A percentile compares a stretch with the other conserved stretches of the same genome.
These are phyloP conservation scores for Tolypocladium ovalisporum DNA, from an alignment of 2,329 filamentous ascomycete genomes.

Conservation along the genomic window DNA sequence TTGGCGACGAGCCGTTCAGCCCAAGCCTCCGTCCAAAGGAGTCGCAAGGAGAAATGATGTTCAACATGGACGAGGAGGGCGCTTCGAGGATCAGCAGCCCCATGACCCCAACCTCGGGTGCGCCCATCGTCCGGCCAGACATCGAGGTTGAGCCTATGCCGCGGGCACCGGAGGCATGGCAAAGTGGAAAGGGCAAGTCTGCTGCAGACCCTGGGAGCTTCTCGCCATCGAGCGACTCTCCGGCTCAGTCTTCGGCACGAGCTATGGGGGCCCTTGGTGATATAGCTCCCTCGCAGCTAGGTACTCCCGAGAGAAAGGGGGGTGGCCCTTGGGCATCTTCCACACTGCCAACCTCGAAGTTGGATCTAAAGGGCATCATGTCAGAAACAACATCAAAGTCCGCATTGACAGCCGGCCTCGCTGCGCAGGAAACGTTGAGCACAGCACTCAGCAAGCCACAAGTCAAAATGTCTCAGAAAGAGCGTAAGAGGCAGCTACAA, in stretches of 20 bases:
- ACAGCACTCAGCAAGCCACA: conserved; percentile 24
- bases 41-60: conserved; percentile 71
- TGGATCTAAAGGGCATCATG: conserved; percentile 72
- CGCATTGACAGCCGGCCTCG: conserved; percentile 42
- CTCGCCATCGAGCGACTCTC: background rate
- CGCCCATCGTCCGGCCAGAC: conserved; percentile 9
- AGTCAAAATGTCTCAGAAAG: conserved; percentile 76
- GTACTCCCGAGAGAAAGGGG: conserved; percentile 5
- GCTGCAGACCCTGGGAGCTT: background rate
- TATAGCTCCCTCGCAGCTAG: background rate
- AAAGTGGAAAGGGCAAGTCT: conserved; percentile 5
- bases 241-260: background rate
- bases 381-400: conserved; percentile 41
- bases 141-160: conserved; percentile 17
- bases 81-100: conserved; percentile 18
- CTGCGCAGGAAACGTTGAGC: conserved; percentile 36
- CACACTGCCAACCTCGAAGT: conserved; percentile 46
- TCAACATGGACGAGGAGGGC: conserved; percentile 83
- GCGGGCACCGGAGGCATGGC: conserved; percentile 19
- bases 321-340: conserved; percentile 39
- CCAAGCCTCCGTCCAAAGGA: conserved; percentile 58
- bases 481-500: conserved; percentile 75
- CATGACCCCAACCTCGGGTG: conserved; percentile 9
- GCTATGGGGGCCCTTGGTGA: background rate
- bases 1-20: conserved; percentile 47